Conservation (phyloP, 257 asterid species). For the Ligustrum vulgare region DNA sequence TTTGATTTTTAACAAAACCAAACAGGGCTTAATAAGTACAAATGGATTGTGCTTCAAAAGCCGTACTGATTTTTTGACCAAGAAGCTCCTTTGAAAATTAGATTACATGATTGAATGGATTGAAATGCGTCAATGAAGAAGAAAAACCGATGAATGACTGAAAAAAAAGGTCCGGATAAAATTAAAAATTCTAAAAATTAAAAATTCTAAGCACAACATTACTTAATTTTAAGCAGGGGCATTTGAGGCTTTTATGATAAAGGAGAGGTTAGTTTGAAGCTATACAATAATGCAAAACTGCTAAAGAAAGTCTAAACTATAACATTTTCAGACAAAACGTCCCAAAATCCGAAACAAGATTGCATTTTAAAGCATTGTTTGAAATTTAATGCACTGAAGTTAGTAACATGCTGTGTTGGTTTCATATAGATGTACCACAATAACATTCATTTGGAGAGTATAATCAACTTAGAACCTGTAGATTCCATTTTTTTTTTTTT, state of each 20-base stretch:
- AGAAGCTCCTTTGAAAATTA: background rate
- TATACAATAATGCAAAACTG: too few species aligned
- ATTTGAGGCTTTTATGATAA: background rate
- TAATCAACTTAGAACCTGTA: background rate
- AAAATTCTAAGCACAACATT: background rate
- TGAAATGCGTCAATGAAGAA: too few species aligned
- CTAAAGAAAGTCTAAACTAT: too few species aligned
- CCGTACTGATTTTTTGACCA: too few species aligned
- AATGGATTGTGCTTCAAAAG: too few species aligned
- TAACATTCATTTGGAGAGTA: too few species aligned
- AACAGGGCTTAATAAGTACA: too few species aligned
- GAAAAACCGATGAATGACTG: background rate
- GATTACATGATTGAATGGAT: background rate
- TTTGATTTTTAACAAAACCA: too few species aligned
- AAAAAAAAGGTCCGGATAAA: background rate
- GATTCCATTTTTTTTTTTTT: too few species aligned
- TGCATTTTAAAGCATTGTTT: too few species aligned
- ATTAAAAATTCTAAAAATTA: too few species aligned
- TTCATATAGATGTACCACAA: background rate
- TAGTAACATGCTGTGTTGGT: background rate
- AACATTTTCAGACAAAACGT: background rate
- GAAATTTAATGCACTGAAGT: background rate
- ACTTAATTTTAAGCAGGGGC: background rate
- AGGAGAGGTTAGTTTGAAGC: background rate
- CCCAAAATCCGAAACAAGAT: background rate